These are phyloP conservation scores for Verticillium nubilum DNA, from an alignment of 2,329 filamentous ascomycete genomes.

Conservation along the genomic window DNA sequence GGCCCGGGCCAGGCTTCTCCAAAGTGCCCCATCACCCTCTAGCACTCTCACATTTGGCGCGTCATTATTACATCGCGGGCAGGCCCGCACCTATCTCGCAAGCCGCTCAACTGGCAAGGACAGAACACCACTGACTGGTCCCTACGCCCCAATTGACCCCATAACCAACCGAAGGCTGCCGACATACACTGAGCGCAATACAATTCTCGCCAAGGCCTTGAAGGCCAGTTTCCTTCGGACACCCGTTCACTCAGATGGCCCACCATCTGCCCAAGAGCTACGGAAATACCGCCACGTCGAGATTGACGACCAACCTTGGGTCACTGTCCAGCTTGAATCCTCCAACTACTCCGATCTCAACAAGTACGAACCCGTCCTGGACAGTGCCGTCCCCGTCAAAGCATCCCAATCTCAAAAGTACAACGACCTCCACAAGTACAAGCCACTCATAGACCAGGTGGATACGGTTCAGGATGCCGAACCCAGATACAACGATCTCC, in stretches of 20 bases:
- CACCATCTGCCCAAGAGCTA: slow-evolving; percentile 28
- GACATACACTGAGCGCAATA: background rate
- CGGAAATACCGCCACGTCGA: slow-evolving; percentile 25
- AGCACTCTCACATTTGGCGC: background rate
- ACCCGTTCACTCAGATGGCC: slow-evolving; percentile 25
- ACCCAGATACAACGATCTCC: slow-evolving; percentile 28
- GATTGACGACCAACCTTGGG: slow-evolving; percentile 20
- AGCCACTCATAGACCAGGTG: slow-evolving; percentile 20
- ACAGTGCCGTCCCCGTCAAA: slow-evolving; percentile 18
- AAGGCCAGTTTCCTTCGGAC: background rate
- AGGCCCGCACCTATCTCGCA: background rate
- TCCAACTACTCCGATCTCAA: slow-evolving; percentile 19
- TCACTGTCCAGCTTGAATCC: slow-evolving; percentile 4
- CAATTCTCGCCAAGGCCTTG: background rate
- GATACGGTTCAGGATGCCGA: slow-evolving; percentile 23
- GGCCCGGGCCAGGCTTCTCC: slow-evolving; percentile 21
- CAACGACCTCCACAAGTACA: slow-evolving; percentile 36
- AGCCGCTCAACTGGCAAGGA: background rate
- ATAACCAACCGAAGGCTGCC: slow-evolving; percentile 51
- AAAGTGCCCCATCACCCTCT: slow-evolving; percentile 7
- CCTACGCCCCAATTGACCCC: slow-evolving; percentile 43
- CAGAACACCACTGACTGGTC: background rate
- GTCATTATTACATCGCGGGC: background rate
- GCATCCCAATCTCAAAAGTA: slow-evolving; percentile 21
- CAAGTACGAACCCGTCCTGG: slow-evolving; percentile 28